Evolutionary conservation across 2,329 filamentous ascomycete species (phyloP), one percentile per base, ranked within the genome.

Genomic region (Venturia nashicola): DNA sequence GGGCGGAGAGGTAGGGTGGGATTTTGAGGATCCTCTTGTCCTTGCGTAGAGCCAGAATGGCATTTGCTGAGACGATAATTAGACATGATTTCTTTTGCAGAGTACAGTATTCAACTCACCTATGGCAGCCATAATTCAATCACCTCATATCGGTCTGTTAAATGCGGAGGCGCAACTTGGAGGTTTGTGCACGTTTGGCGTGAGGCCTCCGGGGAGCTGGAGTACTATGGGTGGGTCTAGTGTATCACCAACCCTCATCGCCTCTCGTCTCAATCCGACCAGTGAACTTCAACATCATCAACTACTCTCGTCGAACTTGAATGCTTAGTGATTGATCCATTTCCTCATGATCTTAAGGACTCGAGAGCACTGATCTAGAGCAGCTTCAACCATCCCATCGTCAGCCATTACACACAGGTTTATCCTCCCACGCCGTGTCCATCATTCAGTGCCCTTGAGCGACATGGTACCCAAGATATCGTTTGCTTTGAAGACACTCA

Each of bases 1-100:
- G 78, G 61, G 91, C 82, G 42, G 93, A 97, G 42, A 97, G 78
- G 77, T 95, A 93, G 16, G 91, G 90, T 48, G 93, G 92, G 20
- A 96, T 77, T 77, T 89, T 90, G 67, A 94, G 84, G 65, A 96
- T 80, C 68, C 89, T 85, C 70, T 90, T 88, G 75, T 96, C 89
- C 75, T 86, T 86, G 72, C 91, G 88, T 72, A 96, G 80, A 69
- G 83, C 83, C 70, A 89, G 77, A 67, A 86, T 80, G 70, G 87
- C 77, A 70, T 80, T 78, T 77, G 70, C 67, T 71, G 34, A 20
- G 12, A 51, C 20, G 20, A 12, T 6, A 57, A n/a, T 57, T 18
- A 34, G 14, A 5, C 7, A 9, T n/a, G 14, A 9, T 3, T 27
- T 57, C 32, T 57, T 55, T 36, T 36, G 5, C 14, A 12, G 18